phyloP scores from a whole-genome alignment of 805 yeast genomes.

The Wickerhamiella dianesei region DNA sequence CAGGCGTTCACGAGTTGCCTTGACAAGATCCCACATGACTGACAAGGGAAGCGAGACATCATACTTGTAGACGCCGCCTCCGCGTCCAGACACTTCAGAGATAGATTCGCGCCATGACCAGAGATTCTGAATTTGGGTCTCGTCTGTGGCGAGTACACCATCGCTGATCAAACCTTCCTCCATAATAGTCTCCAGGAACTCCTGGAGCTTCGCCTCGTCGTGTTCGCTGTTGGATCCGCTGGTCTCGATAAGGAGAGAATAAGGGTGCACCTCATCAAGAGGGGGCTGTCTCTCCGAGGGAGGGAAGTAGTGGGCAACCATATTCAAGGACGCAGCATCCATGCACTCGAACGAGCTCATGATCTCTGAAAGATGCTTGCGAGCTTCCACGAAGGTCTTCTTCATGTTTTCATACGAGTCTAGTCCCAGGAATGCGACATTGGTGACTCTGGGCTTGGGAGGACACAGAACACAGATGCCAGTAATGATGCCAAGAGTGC shows the following conservation, averaged over 20 bases:
- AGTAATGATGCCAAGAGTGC: constrained; percentile 79
- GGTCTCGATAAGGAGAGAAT: constrained; percentile 84
- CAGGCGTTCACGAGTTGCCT: constrained; percentile 55
- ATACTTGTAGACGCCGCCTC: constrained; percentile 94
- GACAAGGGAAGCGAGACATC: constrained; percentile 85
- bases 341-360: constrained; percentile 87
- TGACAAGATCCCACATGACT: constrained; percentile 70
- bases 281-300: constrained; percentile 42
- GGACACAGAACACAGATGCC: constrained; percentile 85
- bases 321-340: constrained; percentile 37
- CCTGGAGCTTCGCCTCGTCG: constrained; percentile 79
- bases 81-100: constrained; percentile 73
- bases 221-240: constrained; percentile 92
- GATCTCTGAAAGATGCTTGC: constrained; percentile 64
- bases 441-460: constrained; percentile 68
- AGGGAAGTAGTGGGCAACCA: constrained; percentile 47
- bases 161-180: constrained; percentile 75
- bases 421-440: constrained; percentile 79
- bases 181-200: constrained; percentile 72
- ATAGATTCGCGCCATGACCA: constrained; percentile 96
- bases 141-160: constrained; percentile 94
- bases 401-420: constrained; percentile 68
- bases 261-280: constrained; percentile 69
- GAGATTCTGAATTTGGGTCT: constrained; percentile 62
- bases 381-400: constrained; percentile 67